Evolutionary conservation across 805 yeast genomes (phyloP).

Genomic region (Brettanomyces custersianus): DNA sequence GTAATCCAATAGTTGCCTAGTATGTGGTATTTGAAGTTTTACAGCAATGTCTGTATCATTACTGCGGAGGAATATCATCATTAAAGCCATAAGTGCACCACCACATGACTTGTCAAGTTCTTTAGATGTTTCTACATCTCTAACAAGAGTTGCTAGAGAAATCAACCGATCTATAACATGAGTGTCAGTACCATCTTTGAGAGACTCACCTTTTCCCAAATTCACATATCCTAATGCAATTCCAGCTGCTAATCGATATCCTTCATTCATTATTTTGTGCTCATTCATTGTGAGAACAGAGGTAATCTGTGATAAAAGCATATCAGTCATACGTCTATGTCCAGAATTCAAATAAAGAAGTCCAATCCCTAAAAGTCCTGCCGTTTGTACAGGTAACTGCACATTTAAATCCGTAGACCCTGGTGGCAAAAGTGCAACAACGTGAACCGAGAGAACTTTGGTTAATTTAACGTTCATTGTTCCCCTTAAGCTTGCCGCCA

Average conservation of each 20-base stretch:
- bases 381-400: conserved; percentile 73
- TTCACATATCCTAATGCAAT: conserved; percentile 79
- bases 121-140: conserved; percentile 52
- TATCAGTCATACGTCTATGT: conserved; percentile 80
- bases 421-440: conserved; percentile 80
- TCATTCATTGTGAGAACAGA: conserved; percentile 47
- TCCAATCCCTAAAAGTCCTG: conserved; percentile 88
- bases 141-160: conserved; percentile 47
- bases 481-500: conserved; percentile 82
- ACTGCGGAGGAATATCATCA: conserved; percentile 65
- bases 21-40: conserved; percentile 52
- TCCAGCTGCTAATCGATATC: conserved; percentile 83
- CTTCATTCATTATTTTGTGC: conserved; percentile 54
- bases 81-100: conserved; percentile 72
- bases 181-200: conserved; percentile 43
- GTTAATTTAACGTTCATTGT: conserved; percentile 81
- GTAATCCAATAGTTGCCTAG: conserved; percentile 53
- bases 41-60: conserved; percentile 50
- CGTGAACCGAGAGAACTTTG: conserved; percentile 87
- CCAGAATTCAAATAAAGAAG: conserved; percentile 68
- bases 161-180: conserved; percentile 54
- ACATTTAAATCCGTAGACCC: conserved; percentile 90
- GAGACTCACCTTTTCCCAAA: conserved; percentile 61
- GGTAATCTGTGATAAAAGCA: conserved; percentile 60
- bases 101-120: conserved; percentile 54